Evolutionary conservation across 345 rosid genomes (phyloP), one percentile per base, ranked within the genome.

Genomic region (Populus simonii): DNA sequence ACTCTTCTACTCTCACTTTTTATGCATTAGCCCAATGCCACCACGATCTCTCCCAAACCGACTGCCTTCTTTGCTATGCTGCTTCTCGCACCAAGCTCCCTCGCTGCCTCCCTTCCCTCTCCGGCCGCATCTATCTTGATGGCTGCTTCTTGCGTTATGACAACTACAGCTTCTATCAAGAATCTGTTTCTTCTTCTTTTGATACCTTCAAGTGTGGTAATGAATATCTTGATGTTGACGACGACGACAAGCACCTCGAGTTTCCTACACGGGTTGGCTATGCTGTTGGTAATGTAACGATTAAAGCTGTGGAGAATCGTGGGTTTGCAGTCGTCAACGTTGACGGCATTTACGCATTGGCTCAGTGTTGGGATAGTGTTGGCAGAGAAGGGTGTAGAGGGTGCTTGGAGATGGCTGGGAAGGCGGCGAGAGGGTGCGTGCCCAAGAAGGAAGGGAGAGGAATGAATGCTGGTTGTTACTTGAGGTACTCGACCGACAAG

Each of bases 111-210:
- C 86, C 91, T 45, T 78, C 89, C n/a, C 35, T 57, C 71, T 59
- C 90, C 3, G 91, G 79, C 35, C 79, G 85, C 35, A 80, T 91
- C 78, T 91, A 71, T 41, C 85, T 91, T 31, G 95, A 91, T 70
- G 94, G 94, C 10, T 91, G 92, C 83, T 89, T 89, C 87, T 72
- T 89, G 16, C 86, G 95, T 27, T 89, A 85, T 25, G 94, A 91
- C 68, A 77, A 77, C 70, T 85, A 89, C 80, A 75, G 79, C 72
- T 91, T 91, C 82, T 91, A 79, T 63, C 59, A 72, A 0, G 91
- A 91, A 66, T 75, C 87, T 22, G 78, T 83, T 6, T 86, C 90
- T 1, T 41, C 83, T 6, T 29, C 41, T 23, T 66, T 63, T 1
- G 91, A 91, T 45, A 27, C 71, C 10, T 81, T 82, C 43, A 79